phyloP scores from a whole-genome alignment of 106 monocot genomes.

The Apostasia ramifera region DNA sequence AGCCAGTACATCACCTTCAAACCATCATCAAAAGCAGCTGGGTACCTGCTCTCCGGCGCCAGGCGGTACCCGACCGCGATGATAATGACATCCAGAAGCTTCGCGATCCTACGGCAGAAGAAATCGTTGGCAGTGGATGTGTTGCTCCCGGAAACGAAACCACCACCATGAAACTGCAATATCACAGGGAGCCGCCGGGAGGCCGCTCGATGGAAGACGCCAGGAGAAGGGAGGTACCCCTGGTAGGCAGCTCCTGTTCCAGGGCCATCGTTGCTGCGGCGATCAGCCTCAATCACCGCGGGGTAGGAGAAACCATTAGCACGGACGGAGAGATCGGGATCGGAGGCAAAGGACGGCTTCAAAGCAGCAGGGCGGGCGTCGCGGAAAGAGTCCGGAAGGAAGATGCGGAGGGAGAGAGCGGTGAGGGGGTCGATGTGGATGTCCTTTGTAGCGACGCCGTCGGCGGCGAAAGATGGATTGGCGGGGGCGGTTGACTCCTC shows the following conservation, averaged over 20 bases:
- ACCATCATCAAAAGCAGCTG: constrained; percentile 90
- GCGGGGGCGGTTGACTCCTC: constrained; percentile 48
- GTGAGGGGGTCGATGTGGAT: constrained; percentile 91
- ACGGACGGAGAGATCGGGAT: not conserved
- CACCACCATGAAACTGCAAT: constrained; percentile 90
- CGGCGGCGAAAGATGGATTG: constrained; percentile 44
- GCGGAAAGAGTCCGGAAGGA: constrained; percentile 59
- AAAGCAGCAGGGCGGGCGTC: not conserved
- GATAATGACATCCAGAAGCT: constrained; percentile 69
- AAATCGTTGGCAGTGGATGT: constrained; percentile 65
- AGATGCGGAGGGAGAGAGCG: constrained; percentile 89
- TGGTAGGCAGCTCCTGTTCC: constrained; percentile 22
- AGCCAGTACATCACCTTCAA: constrained; percentile 73
- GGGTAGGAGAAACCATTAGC: not conserved
- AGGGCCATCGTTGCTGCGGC: constrained; percentile 1
- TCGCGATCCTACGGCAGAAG: constrained; percentile 82
- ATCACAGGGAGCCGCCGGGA: constrained; percentile 57
- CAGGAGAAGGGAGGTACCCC: constrained; percentile 51
- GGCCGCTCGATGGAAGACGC: not conserved
- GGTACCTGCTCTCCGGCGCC: constrained; percentile 88
- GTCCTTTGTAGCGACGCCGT: constrained; percentile 77
- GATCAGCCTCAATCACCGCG: not conserved
- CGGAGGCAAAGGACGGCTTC: too few species aligned
- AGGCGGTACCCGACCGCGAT: constrained; percentile 86
- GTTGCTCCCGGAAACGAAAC: constrained; percentile 67